These are phyloP conservation scores for Ceratocystis cubensis DNA, from an alignment of 2,329 filamentous ascomycete genomes.

Conservation along the genomic window DNA sequence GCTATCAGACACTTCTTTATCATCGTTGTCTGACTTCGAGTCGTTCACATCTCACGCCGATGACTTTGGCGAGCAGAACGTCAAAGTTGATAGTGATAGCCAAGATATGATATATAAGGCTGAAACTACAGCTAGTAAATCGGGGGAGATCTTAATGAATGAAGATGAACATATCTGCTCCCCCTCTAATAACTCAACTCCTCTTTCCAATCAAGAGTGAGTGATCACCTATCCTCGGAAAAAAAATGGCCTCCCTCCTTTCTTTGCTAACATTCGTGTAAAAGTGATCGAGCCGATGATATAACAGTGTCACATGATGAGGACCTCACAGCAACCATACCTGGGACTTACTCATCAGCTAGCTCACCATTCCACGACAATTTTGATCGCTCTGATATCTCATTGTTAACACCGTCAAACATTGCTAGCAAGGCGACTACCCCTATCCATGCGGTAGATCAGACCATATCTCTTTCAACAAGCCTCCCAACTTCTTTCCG, in stretches of 20 bases:
- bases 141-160: no score
- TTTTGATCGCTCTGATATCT: conserved; percentile 44
- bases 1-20: conserved; percentile 15
- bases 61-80: not conserved
- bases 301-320: conserved; percentile 1
- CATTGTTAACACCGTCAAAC: conserved; percentile 39
- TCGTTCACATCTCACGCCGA: conserved; percentile 10
- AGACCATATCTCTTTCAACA: conserved; percentile 18
- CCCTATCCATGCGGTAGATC: conserved; percentile 35
- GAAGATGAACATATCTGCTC: not conserved
- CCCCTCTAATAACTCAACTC: not conserved
- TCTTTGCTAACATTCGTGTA: not conserved
- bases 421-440: conserved; percentile 53
- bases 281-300: not conserved
- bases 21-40: conserved; percentile 15
- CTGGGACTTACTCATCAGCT: conserved; percentile 6
- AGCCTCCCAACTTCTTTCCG: not conserved
- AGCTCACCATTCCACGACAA: conserved; percentile 36
- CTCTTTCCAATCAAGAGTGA: not conserved
- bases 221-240: not conserved
- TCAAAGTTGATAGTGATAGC: not conserved
- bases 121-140: not conserved
- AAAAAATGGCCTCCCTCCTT: not conserved
- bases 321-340: not conserved
- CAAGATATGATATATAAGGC: not conserved